Evolutionary conservation across 2,329 filamentous ascomycete species (phyloP), one percentile per base, ranked within the genome.

Genomic region (Stemphylium beticola): DNA sequence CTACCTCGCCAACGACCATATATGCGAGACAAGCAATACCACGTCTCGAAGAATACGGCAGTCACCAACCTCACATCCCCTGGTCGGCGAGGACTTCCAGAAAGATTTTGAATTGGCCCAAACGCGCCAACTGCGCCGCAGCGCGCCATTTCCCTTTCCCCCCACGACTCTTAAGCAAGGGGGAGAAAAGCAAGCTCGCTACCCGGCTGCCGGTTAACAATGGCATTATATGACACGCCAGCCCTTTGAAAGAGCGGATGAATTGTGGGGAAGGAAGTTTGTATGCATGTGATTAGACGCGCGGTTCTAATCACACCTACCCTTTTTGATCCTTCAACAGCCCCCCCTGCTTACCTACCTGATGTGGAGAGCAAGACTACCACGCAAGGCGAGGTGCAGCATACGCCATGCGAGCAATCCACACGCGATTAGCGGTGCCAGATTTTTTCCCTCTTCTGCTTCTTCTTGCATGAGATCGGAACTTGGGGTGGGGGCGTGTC

Each of bases 111-210:
- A 26, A 33, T 39, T 43, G 18, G 44, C n/a, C 26, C 32, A 22
- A 43, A 34, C 18, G 38, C 17, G 32, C 44, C 44, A 53, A 37
- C 38, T 37, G 50, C 33, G 50, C 50, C 44, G 17, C 38, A 49
- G 15, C 41, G 20, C 20, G 26, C 40, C 33, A 33, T 44, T 8
- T 14, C 20, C 26, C 36, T 24, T 24, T 4, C 22, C 22, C 22
- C 6, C 29, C 36, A 31, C 20, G 29, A 32, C 33, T 26, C 51
- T 49, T 49, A 24, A 29, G 32, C 39, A 53, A 49, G 26, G 45
- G 38, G 39, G 22, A 5, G 6, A 24, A 7, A 24, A 24, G 22
- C 4, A 24, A 26, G n/a, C 26, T 37, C 45, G 45, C 45, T 44
- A 38, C 45, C 29, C 15, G 43, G 26, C 11, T 43, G 24, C 31